A percentile compares a stretch with the other conserved stretches of the same genome.
phyloP scores from a whole-genome alignment of 768 basidiomycete genomes.

The Rhodotorula paludigena region DNA sequence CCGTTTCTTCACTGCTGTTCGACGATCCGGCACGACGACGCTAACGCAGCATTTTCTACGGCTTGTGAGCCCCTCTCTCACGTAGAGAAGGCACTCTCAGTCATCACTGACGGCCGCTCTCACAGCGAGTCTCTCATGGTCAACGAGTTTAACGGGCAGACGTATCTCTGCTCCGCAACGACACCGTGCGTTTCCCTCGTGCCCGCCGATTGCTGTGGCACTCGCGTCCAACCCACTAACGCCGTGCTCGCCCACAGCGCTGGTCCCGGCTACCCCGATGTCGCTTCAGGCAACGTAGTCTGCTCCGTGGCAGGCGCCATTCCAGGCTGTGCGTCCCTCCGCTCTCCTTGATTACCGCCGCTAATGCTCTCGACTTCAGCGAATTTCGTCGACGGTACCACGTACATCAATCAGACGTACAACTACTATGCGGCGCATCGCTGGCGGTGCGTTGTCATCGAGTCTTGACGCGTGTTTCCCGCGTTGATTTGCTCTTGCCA shows the following conservation, averaged over 20 bases:
- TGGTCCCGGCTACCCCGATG: slow-evolving; percentile 17
- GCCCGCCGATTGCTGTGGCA: too few species aligned
- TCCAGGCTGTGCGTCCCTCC: slow-evolving; percentile 17
- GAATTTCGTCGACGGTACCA: slow-evolving; percentile 24
- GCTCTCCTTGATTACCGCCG: not conserved
- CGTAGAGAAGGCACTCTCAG: too few species aligned
- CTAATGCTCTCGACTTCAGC: not conserved
- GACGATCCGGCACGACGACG: not conserved
- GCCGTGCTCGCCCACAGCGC: too few species aligned
- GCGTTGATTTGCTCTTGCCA: not conserved
- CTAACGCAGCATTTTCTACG: slow-evolving; percentile 13
- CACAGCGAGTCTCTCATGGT: slow-evolving; percentile 35
- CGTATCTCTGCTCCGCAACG: slow-evolving; percentile 9
- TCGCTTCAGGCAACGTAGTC: slow-evolving; percentile 34
- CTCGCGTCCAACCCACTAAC: too few species aligned
- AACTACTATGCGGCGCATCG: slow-evolving; percentile 16
- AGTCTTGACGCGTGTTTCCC: too few species aligned
- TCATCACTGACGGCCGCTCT: too few species aligned
- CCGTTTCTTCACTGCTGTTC: not conserved
- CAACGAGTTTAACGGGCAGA: not conserved
- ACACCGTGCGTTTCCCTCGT: too few species aligned
- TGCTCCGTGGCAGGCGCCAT: slow-evolving; percentile 39
- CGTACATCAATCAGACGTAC: slow-evolving; percentile 36
- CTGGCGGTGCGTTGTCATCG: slow-evolving; percentile 2
- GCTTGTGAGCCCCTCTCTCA: too few species aligned